These are phyloP conservation scores for Trifolium fragiferum DNA, from an alignment of 306 rosid genomes.

Conservation along the genomic window DNA sequence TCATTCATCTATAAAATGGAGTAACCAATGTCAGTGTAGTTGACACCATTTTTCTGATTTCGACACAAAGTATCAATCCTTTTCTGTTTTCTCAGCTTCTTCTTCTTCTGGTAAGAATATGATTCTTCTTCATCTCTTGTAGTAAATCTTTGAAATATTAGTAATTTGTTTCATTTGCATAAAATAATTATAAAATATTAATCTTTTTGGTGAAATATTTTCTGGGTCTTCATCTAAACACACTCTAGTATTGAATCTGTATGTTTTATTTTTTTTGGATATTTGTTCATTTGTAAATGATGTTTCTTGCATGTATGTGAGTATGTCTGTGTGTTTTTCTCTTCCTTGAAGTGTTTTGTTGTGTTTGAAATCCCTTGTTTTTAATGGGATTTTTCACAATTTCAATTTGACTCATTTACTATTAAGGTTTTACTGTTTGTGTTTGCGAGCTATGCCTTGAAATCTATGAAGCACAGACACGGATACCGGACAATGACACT, in stretches of 20 bases:
- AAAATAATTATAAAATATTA: not conserved
- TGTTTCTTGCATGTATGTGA: constrained; percentile 3
- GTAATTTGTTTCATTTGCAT: constrained; percentile 3
- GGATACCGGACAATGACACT: too few species aligned
- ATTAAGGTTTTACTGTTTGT: not conserved
- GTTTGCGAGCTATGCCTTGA: not conserved
- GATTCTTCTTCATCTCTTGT: constrained; percentile 23
- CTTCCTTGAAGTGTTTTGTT: not conserved
- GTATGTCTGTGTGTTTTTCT: not conserved
- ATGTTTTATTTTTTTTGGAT: constrained; percentile 9
- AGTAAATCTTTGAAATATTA: not conserved
- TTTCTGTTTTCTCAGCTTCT: constrained; percentile 22
- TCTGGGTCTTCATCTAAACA: constrained; percentile 33
- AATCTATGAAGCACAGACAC: not conserved
- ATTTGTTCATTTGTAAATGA: not conserved
- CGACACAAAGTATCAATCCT: constrained; percentile 20
- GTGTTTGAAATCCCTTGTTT: not conserved
- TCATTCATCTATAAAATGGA: not conserved
- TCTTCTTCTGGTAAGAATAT: constrained; percentile 46
- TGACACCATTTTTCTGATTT: constrained; percentile 27
- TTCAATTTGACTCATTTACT: constrained; percentile 1
- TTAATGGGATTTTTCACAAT: constrained; percentile 16
- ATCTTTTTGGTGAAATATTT: constrained; percentile 19
- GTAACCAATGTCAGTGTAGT: constrained; percentile 3
- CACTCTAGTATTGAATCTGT: constrained; percentile 16